Conservation (phyloP, 495 filamentous ascomycete species). For the Neurospora sp. region DNA sequence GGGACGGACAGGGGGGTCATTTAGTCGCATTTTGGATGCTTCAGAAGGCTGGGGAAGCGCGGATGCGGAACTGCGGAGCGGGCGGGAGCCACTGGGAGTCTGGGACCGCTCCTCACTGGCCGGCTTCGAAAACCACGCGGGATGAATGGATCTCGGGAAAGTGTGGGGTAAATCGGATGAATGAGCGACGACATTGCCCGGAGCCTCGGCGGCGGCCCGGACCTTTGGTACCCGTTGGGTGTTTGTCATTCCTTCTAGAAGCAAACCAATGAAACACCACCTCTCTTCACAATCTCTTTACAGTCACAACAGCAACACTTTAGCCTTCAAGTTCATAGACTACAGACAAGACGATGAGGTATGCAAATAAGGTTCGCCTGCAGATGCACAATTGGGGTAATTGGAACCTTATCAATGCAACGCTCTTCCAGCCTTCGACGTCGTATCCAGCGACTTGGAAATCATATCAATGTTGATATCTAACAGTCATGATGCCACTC, state of each 20-base stretch:
- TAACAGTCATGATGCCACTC: neutral
- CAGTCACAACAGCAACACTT: neutral
- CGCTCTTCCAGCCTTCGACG: neutral
- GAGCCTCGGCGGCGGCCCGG: neutral
- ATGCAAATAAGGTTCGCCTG: neutral
- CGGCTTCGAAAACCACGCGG: neutral
- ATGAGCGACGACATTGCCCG: neutral
- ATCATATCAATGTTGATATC: neutral
- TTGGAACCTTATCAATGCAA: neutral
- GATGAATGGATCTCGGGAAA: constrained; percentile 3
- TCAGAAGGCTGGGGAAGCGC: neutral
- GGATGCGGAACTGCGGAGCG: neutral
- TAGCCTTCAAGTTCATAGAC: neutral
- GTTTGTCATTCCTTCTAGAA: neutral
- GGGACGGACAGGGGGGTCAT: neutral
- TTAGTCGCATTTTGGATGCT: neutral
- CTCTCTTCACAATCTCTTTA: neutral
- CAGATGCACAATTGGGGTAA: neutral
- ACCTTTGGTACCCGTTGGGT: neutral
- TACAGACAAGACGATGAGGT: neutral
- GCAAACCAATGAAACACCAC: neutral
- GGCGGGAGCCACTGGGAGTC: neutral
- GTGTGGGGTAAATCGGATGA: constrained; percentile 4
- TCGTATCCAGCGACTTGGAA: neutral
- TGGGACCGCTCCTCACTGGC: neutral